phyloP scores from a whole-genome alignment of 768 basidiomycete genomes.

The Naganishia vishniacii region DNA sequence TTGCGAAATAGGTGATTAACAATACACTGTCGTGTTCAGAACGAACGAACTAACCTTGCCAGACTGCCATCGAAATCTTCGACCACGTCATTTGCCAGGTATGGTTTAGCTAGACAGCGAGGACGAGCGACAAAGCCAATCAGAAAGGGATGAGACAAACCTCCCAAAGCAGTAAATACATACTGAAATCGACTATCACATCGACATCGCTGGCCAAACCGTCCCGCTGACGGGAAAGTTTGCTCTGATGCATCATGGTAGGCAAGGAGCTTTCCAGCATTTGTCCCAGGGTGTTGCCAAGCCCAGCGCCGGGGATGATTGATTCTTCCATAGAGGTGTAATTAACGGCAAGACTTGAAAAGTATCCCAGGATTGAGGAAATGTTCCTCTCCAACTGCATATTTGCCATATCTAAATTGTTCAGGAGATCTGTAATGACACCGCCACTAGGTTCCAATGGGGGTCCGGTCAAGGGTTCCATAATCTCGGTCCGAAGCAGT shows the following conservation, averaged over 20 bases:
- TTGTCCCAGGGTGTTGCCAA: neutral
- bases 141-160: neutral
- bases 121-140: too few species aligned
- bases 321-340: neutral
- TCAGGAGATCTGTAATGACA: neutral
- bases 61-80: constrained; percentile 8
- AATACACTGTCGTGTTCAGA: too few species aligned
- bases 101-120: neutral
- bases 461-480: neutral
- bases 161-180: too few species aligned
- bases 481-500: constrained; percentile 1
- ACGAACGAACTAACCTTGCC: neutral
- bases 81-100: neutral
- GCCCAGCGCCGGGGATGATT: neutral
- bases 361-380: constrained; percentile 9
- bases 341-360: neutral
- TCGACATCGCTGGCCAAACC: neutral
- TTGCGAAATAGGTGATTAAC: neutral
- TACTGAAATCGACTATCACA: constrained; percentile 4
- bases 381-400: constrained; percentile 6
- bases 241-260: neutral
- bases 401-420: constrained; percentile 8
- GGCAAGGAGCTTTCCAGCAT: neutral
- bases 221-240: neutral
- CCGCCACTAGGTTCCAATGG: neutral